Evolutionary conservation across 345 rosid species (phyloP).

Genomic region (Hibiscus mutabilis): DNA sequence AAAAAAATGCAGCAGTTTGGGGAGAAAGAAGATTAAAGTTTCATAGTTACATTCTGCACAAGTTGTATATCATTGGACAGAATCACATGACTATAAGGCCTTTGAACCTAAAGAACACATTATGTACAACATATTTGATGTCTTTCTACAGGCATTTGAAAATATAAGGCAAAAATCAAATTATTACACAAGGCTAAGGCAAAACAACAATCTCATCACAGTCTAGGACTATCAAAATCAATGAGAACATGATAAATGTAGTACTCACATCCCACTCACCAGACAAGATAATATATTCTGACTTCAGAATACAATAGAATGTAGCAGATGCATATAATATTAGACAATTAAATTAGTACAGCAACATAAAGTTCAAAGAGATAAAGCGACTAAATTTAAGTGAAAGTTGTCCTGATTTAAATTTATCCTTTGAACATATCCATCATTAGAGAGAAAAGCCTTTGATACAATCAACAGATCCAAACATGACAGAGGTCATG

Average conservation of each 20-base stretch:
- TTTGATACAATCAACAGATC: background rate
- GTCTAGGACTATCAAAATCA: background rate
- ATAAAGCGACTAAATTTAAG: background rate
- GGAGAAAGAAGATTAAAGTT: background rate
- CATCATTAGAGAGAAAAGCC: conserved; percentile 5
- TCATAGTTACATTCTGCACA: background rate
- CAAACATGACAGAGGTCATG: background rate
- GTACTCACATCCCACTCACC: background rate
- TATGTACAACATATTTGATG: background rate
- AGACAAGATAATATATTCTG: background rate
- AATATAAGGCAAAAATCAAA: background rate
- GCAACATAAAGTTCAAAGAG: background rate
- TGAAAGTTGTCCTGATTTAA: background rate
- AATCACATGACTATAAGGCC: background rate
- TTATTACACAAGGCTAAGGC: background rate
- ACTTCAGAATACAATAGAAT: background rate
- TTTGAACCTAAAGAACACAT: background rate
- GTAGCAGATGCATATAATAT: background rate
- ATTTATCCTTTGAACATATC: background rate
- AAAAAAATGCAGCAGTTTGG: background rate
- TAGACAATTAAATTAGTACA: background rate
- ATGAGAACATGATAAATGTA: background rate
- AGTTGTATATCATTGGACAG: background rate
- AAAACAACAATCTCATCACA: background rate
- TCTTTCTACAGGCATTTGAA: background rate